These are phyloP conservation scores for Aspergillus oerlinghausenensis DNA, from an alignment of 2,329 filamentous ascomycete species.

Conservation along the genomic window DNA sequence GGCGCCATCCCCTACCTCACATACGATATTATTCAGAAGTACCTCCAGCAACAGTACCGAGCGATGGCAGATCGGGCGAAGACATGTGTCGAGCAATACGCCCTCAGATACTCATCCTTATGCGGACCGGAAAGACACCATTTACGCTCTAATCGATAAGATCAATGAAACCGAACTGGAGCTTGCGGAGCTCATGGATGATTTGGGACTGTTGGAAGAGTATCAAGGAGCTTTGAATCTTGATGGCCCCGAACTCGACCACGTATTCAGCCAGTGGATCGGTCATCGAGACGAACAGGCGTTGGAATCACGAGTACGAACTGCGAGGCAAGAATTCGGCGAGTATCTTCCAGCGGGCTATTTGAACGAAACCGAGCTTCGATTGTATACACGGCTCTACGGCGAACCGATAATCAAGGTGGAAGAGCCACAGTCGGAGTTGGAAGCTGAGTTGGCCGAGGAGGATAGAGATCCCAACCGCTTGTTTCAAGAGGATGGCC, in stretches of 20 bases:
- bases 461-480: constrained; percentile 28
- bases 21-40: not conserved
- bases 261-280: constrained; percentile 26
- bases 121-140: constrained; percentile 22
- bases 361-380: constrained; percentile 65
- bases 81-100: constrained; percentile 21
- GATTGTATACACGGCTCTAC: constrained; percentile 74
- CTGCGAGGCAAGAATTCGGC: constrained; percentile 70
- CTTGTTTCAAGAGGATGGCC: constrained; percentile 35
- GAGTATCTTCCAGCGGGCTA: constrained; percentile 70
- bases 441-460: constrained; percentile 21
- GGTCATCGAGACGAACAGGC: constrained; percentile 29
- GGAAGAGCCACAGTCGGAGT: constrained; percentile 20
- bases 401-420: constrained; percentile 58
- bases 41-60: not conserved
- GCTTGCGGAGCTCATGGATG: constrained; percentile 31
- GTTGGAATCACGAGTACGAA: constrained; percentile 51
- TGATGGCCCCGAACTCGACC: constrained; percentile 23
- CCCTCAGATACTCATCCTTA: constrained; percentile 12
- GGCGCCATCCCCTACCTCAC: not conserved
- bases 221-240: constrained; percentile 19
- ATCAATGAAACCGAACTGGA: constrained; percentile 34
- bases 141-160: constrained; percentile 35
- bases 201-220: constrained; percentile 28
- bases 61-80: constrained; percentile 12